Percentiles rank a stretch among this genome's conserved stretches.
These are phyloP conservation scores for Penicillium desertorum DNA, from an alignment of 495 filamentous ascomycete genomes.

Conservation along the genomic window DNA sequence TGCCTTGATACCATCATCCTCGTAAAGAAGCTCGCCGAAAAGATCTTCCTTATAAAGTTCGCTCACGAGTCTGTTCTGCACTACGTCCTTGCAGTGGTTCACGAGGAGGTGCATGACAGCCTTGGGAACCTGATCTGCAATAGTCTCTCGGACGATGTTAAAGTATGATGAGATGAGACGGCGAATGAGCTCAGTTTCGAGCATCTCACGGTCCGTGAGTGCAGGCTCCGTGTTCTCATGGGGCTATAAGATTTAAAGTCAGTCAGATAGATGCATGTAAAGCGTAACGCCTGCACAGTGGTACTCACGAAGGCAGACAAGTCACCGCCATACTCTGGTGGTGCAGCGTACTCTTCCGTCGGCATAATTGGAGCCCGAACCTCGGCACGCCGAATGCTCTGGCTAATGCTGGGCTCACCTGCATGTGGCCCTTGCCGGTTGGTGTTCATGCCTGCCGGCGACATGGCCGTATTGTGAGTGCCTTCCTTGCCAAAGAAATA, in stretches of 20 bases:
- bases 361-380: constrained; percentile 42
- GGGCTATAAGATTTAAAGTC: constrained; percentile 32
- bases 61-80: constrained; percentile 94
- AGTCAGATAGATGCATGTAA: background rate
- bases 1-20: constrained; percentile 95
- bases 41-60: constrained; percentile 93
- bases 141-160: constrained; percentile 95
- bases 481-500: constrained; percentile 98
- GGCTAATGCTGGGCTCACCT: constrained; percentile 76
- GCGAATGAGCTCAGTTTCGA: constrained; percentile 96
- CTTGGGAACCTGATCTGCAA: constrained; percentile 97
- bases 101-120: constrained; percentile 98
- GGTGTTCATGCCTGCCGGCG: constrained; percentile 40
- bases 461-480: constrained; percentile 40
- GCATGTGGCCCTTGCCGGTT: constrained; percentile 69
- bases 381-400: constrained; percentile 78
- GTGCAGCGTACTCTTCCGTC: constrained; percentile 42
- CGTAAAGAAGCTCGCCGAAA: constrained; percentile 91
- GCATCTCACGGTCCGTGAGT: constrained; percentile 89
- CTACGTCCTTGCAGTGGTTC: constrained; percentile 95
- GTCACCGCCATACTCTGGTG: constrained; percentile 49
- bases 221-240: constrained; percentile 64
- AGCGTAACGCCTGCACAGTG: background rate
- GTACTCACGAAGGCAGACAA: constrained; percentile 59
- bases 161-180: constrained; percentile 97